Conservation (phyloP, 305 asterid genomes). For the Fraxinus platypoda region DNA sequence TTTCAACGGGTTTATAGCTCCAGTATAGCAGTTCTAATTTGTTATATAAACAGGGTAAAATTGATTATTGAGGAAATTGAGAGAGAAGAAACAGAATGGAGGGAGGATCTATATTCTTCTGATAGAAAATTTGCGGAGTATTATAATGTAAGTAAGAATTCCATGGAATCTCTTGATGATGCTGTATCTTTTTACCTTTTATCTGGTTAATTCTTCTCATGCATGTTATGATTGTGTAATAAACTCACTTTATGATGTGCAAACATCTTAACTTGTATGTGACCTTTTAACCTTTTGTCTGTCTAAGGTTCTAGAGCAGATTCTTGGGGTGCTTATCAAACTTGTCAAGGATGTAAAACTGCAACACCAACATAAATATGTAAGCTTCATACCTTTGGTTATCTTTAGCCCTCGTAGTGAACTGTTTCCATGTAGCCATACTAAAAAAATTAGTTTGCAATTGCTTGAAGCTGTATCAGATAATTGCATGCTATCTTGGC, state of each 20-base stretch:
- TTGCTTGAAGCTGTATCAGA: constrained; percentile 15
- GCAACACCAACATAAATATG: constrained; percentile 90
- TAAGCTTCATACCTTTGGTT: constrained; percentile 40
- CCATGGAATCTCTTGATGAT: constrained; percentile 15
- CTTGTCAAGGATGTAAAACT: constrained; percentile 93
- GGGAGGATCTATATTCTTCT: constrained; percentile 86
- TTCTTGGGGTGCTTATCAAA: constrained; percentile 91
- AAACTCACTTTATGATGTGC: constrained; percentile 1
- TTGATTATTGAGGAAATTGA: constrained; percentile 88
- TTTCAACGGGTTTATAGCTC: background rate
- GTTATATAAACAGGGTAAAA: constrained; percentile 49
- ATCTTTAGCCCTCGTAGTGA: background rate
- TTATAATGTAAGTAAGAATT: constrained; percentile 52
- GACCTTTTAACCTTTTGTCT: constrained; percentile 25
- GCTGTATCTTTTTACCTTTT: constrained; percentile 11
- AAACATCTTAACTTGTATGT: constrained; percentile 1
- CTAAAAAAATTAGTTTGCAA: constrained; percentile 11
- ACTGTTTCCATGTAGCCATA: background rate
- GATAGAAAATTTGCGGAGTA: constrained; percentile 84
- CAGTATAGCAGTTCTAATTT: constrained; percentile 24
- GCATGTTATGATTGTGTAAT: background rate
- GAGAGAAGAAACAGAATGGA: constrained; percentile 88
- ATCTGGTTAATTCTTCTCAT: constrained; percentile 19
- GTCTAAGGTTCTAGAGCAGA: constrained; percentile 87
- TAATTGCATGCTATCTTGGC: constrained; percentile 18